Evolutionary conservation across 2,329 filamentous ascomycete genomes (phyloP).

Genomic region (Botrytis paeoniae): DNA sequence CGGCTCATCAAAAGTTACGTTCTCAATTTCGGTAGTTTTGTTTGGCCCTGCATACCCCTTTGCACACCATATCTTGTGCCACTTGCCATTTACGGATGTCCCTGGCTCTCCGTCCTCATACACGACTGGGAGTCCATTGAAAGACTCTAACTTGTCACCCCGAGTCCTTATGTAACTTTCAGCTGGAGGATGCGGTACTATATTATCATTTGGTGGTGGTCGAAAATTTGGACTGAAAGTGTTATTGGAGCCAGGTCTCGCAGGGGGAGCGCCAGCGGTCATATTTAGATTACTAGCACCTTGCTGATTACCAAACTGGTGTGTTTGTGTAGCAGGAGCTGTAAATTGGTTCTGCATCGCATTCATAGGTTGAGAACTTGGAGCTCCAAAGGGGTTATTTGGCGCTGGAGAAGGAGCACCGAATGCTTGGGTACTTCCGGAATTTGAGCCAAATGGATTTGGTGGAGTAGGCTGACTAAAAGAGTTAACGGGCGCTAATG

Average conservation of each 20-base stretch:
- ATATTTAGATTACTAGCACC: not conserved
- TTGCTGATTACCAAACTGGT: not conserved
- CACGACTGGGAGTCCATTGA: constrained; percentile 61
- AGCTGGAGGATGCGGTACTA: constrained; percentile 22
- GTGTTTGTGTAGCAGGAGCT: not conserved
- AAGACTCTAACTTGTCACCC: constrained; percentile 48
- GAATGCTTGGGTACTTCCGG: constrained; percentile 43
- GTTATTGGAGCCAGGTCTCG: not conserved
- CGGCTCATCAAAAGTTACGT: constrained; percentile 56
- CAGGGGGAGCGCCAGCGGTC: not conserved
- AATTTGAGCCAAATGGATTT: constrained; percentile 17
- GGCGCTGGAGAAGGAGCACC: constrained; percentile 26
- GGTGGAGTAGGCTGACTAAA: constrained; percentile 45
- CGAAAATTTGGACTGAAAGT: constrained; percentile 18
- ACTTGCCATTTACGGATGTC: constrained; percentile 52
- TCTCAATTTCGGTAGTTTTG: constrained; percentile 59
- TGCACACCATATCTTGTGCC: constrained; percentile 70
- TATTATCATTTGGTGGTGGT: constrained; percentile 13
- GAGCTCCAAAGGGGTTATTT: constrained; percentile 21
- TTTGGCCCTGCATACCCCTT: constrained; percentile 63
- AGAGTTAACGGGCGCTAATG: constrained; percentile 16
- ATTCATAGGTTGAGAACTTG: constrained; percentile 9
- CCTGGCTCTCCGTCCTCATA: constrained; percentile 55
- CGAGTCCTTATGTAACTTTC: constrained; percentile 28
- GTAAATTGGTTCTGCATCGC: not conserved